These are phyloP conservation scores for Anaeromyces robustus DNA, from an alignment of 192 early-diverging fungal genomes.

Conservation along the genomic window DNA sequence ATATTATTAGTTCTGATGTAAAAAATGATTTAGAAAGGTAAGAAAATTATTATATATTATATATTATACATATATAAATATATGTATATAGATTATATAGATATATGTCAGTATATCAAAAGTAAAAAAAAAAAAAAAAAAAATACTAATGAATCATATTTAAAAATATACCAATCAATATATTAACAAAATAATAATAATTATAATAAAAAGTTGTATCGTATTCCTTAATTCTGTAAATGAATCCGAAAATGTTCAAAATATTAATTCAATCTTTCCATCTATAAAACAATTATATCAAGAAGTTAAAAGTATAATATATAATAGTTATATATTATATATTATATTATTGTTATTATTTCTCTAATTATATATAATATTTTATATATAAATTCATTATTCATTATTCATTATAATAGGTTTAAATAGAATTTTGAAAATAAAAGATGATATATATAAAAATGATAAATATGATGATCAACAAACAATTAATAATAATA, in stretches of 20 bases:
- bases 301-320: neutral
- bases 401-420: neutral
- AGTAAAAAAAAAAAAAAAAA: no score
- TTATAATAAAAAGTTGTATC: no score
- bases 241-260: neutral
- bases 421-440: neutral
- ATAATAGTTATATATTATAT: no score
- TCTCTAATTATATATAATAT: no score
- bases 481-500: neutral
- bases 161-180: no score
- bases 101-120: no score
- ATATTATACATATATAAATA: no score
- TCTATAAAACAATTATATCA: neutral
- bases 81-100: neutral
- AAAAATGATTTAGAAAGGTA: neutral
- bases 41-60: no score
- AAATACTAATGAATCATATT: no score
- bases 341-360: no score
- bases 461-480: neutral
- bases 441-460: neutral
- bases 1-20: neutral
- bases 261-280: neutral
- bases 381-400: no score
- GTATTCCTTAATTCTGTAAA: neutral
- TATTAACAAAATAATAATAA: no score